These are phyloP conservation scores for Neltuma alba DNA, from an alignment of 306 rosid species.

Conservation along the genomic window DNA sequence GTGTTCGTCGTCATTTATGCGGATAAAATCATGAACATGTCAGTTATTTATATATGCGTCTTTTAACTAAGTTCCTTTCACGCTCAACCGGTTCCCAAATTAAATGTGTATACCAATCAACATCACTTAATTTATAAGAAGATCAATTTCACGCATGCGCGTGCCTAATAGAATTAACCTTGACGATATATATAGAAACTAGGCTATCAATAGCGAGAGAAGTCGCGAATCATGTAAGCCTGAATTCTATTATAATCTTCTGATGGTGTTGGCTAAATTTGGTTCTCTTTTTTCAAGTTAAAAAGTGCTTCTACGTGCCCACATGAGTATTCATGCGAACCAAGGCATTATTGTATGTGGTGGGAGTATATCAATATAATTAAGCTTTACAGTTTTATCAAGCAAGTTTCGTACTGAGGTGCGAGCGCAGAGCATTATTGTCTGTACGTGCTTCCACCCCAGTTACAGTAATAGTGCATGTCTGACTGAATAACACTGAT, in stretches of 20 bases:
- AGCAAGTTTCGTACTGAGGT: not conserved
- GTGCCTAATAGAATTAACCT: too few relatives aligned
- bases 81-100: not conserved
- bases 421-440: not conserved
- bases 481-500: not conserved
- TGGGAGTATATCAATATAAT: not conserved
- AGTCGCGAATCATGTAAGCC: too few relatives aligned
- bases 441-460: not conserved
- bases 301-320: not conserved
- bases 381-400: not conserved
- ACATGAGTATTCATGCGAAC: too few relatives aligned
- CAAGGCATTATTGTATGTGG: not conserved
- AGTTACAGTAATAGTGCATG: not conserved
- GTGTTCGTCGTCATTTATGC: not conserved
- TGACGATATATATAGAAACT: too few relatives aligned
- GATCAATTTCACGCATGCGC: too few relatives aligned
- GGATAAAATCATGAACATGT: not conserved
- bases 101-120: not conserved
- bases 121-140: too few relatives aligned
- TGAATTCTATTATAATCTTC: too few relatives aligned
- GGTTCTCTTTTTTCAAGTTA: too few relatives aligned
- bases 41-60: not conserved
- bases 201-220: too few relatives aligned
- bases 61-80: not conserved
- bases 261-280: too few relatives aligned